Evolutionary conservation across 192 early-diverging fungal species (phyloP), one percentile per base, ranked within the genome.

Genomic region (Phycomyces nitens): DNA sequence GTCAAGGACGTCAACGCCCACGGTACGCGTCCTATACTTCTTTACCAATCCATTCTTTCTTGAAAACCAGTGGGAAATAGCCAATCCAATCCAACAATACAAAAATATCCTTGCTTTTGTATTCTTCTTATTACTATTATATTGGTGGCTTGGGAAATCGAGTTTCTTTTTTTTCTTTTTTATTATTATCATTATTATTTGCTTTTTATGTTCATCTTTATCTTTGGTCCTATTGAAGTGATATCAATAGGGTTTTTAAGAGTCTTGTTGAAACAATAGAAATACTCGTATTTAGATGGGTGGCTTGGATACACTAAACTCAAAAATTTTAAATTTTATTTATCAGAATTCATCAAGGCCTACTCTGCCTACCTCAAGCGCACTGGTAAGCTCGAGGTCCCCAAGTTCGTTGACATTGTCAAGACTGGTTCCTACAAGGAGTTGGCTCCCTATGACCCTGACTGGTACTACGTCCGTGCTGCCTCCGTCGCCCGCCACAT

Each of bases 341-440:
- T n/a, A n/a, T n/a, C n/a, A 73, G 71, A 84, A 58, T 98, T 98
- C 84, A 90, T 97, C 82, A 91, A 91, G 82, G 93, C 97, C 62
- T 98, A 98, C 80, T 93, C 97, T 74, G 97, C 92, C 70, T 95
- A 99, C 89, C 86, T 99, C 73, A 99, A 98, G 92, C 88, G 92
- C 73, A 90, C 93, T 64, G 97, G 97, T 75, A 95, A 96, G 88
- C 90, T 99, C 76, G 90, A 94, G 75, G 91, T 99, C 69, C 97
- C 97, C 76, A 93, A 92, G 82, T 99, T 96, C 96, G 91, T 94
- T 73, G 97, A 99, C 81, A 76, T 96, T 70, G 96, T 95, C 85
- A 99, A 99, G 89, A 98, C 97, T 67, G 94, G 88, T 60, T 85
- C 92, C 62, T 87, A 82, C 89, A 98, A 96, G 89, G 97, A 99